Evolutionary conservation across 2,329 filamentous ascomycete species (phyloP).

Genomic region (Fusarium sp.): DNA sequence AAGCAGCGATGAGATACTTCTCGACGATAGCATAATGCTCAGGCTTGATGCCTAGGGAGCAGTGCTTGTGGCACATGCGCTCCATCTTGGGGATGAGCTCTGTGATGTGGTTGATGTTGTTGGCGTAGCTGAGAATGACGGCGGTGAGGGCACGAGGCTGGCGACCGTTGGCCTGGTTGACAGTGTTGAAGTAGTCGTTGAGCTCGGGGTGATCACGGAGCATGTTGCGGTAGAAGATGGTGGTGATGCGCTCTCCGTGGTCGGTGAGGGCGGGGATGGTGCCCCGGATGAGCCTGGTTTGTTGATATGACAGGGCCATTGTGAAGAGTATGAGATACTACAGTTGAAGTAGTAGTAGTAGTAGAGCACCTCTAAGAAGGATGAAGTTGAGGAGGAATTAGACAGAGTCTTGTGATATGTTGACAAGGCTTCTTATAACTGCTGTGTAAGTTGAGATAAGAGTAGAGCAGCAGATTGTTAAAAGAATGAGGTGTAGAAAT

Average conservation of each 20-base stretch:
- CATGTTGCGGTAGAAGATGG: slow-evolving; percentile 79
- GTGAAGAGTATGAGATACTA: slow-evolving; percentile 13
- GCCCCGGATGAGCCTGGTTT: slow-evolving; percentile 74
- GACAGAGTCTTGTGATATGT: background rate
- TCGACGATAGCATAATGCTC: slow-evolving; percentile 80
- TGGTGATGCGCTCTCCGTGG: slow-evolving; percentile 76
- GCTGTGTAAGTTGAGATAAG: background rate
- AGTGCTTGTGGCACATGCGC: slow-evolving; percentile 78
- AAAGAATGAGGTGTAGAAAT: slow-evolving; percentile 12
- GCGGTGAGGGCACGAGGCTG: slow-evolving; percentile 53
- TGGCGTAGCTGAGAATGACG: slow-evolving; percentile 75
- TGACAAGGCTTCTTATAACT: background rate
- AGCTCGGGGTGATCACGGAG: slow-evolving; percentile 74
- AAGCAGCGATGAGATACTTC: slow-evolving; percentile 75
- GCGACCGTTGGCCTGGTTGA: slow-evolving; percentile 53
- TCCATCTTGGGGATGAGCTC: slow-evolving; percentile 67
- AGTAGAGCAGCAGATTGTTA: background rate
- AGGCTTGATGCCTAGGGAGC: slow-evolving; percentile 74
- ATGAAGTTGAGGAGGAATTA: background rate
- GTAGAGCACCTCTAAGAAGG: slow-evolving; percentile 1
- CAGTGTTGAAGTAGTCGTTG: slow-evolving; percentile 75
- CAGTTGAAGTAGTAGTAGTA: slow-evolving; percentile 6
- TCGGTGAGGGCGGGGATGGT: slow-evolving; percentile 77
- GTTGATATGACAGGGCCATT: slow-evolving; percentile 62
- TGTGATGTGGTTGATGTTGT: slow-evolving; percentile 74